Conservation (phyloP, 2,329 filamentous ascomycete genomes). For the Exophiala mesophila region DNA sequence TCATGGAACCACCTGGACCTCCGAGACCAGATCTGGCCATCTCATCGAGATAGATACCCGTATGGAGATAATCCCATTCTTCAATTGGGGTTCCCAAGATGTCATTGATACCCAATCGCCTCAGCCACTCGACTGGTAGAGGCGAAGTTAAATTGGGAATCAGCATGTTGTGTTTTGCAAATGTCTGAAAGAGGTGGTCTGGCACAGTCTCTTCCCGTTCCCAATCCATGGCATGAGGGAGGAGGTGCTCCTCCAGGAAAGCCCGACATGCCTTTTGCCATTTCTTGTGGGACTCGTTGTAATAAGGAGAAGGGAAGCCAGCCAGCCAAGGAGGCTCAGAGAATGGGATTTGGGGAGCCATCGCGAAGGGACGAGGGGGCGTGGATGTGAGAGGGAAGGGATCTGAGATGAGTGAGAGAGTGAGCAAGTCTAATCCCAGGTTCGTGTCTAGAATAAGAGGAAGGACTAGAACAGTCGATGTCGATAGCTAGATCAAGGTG, state of each 20-base stretch:
- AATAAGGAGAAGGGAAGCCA: conserved; percentile 67
- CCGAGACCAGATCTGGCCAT: conserved; percentile 61
- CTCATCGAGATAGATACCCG: conserved; percentile 66
- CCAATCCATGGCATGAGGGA: conserved; percentile 63
- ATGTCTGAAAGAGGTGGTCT: conserved; percentile 58
- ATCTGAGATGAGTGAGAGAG: too few relatives aligned
- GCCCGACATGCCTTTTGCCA: conserved; percentile 65
- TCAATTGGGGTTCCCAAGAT: conserved; percentile 64
- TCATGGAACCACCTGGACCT: conserved; percentile 61
- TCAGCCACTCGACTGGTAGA: conserved; percentile 63
- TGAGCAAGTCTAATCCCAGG: too few relatives aligned
- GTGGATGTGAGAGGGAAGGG: not conserved
- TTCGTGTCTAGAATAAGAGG: too few relatives aligned
- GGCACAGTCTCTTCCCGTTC: conserved; percentile 62
- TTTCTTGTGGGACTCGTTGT: conserved; percentile 58
- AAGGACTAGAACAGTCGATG: too few relatives aligned
- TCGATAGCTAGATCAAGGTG: too few relatives aligned
- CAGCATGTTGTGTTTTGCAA: conserved; percentile 63
- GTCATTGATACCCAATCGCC: conserved; percentile 60
- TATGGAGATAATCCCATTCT: conserved; percentile 69
- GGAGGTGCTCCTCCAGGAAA: conserved; percentile 61
- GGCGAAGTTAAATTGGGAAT: conserved; percentile 66
- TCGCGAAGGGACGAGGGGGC: conserved; percentile 2
- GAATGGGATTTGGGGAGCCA: conserved; percentile 53
- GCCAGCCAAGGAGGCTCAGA: conserved; percentile 67